Conservation (phyloP, 1,284 basidiomycete species). For the Phylloboletellus chloephorus region DNA sequence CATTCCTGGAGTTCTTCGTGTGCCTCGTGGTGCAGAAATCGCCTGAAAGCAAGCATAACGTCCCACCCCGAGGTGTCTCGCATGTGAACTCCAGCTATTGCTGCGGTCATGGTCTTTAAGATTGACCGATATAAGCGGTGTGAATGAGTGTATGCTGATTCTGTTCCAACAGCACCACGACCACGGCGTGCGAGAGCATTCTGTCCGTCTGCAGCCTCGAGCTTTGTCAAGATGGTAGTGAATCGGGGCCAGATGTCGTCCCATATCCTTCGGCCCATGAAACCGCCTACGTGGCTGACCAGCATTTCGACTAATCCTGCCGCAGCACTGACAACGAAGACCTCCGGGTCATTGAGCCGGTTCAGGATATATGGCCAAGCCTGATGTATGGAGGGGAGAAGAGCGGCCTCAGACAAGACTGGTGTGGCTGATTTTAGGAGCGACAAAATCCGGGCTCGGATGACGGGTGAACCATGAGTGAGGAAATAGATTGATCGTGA, state of each 20-base stretch:
- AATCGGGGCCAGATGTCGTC: slow-evolving; percentile 90
- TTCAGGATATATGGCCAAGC: slow-evolving; percentile 89
- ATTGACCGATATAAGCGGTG: slow-evolving; percentile 73
- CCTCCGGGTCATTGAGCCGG: slow-evolving; percentile 65
- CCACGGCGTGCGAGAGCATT: slow-evolving; percentile 61
- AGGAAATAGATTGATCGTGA: slow-evolving; percentile 84
- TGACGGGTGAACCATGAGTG: slow-evolving; percentile 77
- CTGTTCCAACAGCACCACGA: slow-evolving; percentile 48
- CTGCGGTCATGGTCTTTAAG: slow-evolving; percentile 63
- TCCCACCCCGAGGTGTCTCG: slow-evolving; percentile 76
- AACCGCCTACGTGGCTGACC: slow-evolving; percentile 64
- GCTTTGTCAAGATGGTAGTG: slow-evolving; percentile 48
- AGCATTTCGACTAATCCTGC: slow-evolving; percentile 67
- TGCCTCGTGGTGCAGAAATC: slow-evolving; percentile 62
- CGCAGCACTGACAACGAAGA: slow-evolving; percentile 74
- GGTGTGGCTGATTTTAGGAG: slow-evolving; percentile 70
- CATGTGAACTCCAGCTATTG: slow-evolving; percentile 58
- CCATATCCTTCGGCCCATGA: slow-evolving; percentile 78
- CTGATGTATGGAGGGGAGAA: slow-evolving; percentile 77
- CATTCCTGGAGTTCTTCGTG: slow-evolving; percentile 69
- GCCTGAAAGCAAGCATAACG: slow-evolving; percentile 63
- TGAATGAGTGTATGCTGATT: slow-evolving; percentile 70
- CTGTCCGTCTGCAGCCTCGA: slow-evolving; percentile 55
- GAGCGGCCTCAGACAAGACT: slow-evolving; percentile 67
- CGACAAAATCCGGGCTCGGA: slow-evolving; percentile 75